Percentiles rank a stretch among this genome's conserved stretches.
phyloP scores from a whole-genome alignment of 148 eudicot genomes.

The Cornus florida region DNA sequence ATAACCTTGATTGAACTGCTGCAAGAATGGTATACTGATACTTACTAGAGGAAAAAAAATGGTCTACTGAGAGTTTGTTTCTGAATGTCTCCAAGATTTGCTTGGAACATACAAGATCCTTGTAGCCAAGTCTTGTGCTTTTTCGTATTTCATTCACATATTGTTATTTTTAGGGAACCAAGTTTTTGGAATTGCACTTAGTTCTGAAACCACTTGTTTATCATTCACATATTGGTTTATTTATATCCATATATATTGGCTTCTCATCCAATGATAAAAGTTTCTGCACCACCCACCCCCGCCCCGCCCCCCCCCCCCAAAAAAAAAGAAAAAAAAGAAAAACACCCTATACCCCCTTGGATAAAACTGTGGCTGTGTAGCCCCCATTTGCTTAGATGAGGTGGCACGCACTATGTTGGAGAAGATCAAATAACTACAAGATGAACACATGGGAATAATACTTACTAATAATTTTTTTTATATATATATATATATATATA shows the following conservation, averaged over 20 bases:
- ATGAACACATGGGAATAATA: too few relatives aligned
- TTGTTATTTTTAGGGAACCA: not conserved
- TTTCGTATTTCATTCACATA: not conserved
- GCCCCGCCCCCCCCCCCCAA: too few relatives aligned
- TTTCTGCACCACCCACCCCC: not conserved
- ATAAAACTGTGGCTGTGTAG: not conserved
- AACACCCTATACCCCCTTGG: not conserved
- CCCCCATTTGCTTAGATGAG: too few relatives aligned
- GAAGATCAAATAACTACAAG: too few relatives aligned
- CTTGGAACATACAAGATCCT: not conserved
- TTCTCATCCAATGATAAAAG: too few relatives aligned
- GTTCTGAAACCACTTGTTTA: not conserved
- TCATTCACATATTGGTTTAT: too few relatives aligned
- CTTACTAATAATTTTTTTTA: too few relatives aligned
- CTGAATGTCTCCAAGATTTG: not conserved
- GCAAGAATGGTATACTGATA: not conserved
- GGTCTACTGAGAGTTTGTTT: not conserved
- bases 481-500: too few relatives aligned
- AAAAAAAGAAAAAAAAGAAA: too few relatives aligned
- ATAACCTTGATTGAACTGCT: not conserved
- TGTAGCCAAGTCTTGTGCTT: not conserved
- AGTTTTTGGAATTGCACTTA: not conserved
- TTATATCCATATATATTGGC: not conserved
- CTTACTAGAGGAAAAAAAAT: too few relatives aligned
- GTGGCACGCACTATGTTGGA: too few relatives aligned